Conservation (phyloP, 805 yeast genomes). For the Hanseniaspora lachancei region DNA sequence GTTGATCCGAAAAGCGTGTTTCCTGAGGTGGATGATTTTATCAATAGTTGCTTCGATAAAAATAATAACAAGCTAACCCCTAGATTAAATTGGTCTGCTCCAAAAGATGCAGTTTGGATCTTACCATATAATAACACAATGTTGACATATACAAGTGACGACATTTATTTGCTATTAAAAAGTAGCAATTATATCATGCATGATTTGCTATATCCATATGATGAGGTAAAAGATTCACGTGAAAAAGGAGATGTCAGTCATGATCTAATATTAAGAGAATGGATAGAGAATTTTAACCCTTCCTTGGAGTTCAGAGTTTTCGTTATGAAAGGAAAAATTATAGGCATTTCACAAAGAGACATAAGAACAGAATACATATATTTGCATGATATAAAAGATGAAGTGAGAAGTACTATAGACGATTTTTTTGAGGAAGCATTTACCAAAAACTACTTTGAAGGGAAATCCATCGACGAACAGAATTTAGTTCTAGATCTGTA, state of each 20-base stretch:
- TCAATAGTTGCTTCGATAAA: conserved; percentile 35
- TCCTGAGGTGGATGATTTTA: conserved; percentile 43
- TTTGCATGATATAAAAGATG: conserved; percentile 38
- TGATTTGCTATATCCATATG: conserved; percentile 65
- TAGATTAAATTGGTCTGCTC: conserved; percentile 93
- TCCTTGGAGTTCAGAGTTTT: conserved; percentile 86
- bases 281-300: conserved; percentile 66
- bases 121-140: conserved; percentile 53
- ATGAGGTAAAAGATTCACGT: conserved; percentile 25
- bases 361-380: conserved; percentile 61
- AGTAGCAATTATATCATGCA: conserved; percentile 80
- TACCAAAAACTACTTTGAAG: conserved; percentile 38
- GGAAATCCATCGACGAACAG: background rate
- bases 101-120: conserved; percentile 91
- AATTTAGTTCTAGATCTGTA: conserved; percentile 66
- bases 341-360: conserved; percentile 79
- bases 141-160: conserved; percentile 58
- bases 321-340: conserved; percentile 42
- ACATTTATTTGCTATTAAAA: conserved; percentile 66
- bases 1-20: conserved; percentile 40
- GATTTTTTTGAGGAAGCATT: conserved; percentile 42
- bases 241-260: conserved; percentile 23
- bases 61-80: conserved; percentile 49
- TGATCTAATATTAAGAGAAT: conserved; percentile 67
- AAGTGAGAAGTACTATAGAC: conserved; percentile 37